Base-by-base conservation (phyloP, 176 grass and related monocot genomes). In the Zoysia pacifica region DNA sequence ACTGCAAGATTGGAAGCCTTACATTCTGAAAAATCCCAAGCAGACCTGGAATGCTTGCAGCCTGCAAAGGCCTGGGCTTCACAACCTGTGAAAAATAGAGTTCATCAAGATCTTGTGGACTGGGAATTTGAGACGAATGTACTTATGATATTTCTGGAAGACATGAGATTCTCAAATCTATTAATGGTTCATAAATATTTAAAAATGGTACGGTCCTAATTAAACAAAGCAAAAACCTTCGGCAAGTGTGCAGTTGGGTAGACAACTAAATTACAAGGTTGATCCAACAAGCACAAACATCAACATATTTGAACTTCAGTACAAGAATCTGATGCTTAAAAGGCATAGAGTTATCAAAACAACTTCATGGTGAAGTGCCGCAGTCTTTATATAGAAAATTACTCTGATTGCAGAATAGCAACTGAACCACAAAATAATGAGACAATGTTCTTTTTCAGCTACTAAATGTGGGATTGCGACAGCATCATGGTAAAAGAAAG, bases 1-100 rank as follows among this genome's bases (percentile, higher is more conserved):
- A 65, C 13, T 65, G 36, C 8, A 11, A 43, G 20, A 36, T 62
- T 36, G 54, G 44, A 50, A 10, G 11, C 48, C 83, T 56, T 93
- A 99, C 97, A 15, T 99, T 99, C 75, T 99, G 97, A 73, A 99
- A 99, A 67, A 93, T 96, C 42, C 93, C 97, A 48, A 96, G 88
- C 55, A 99, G 89, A 59, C 97, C 97, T 36, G 97, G 97, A 77
- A 99, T 88, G 82, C 93, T 99, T 75, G 97, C 97, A 82, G 93
- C 93, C 73, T 99, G 97, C 81, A 99, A 79, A 66, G 93, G 86
- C 81, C 93, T 99, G 19, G 93, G 93, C 82, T 91, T 99, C 79
- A 96, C 93, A 11, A 86, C 86, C 97, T 99, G 77, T 8, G 60
- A 69, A 79, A 36, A 66, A 76, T 69, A 76, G 5, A 62, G 15